Evolutionary conservation across 192 early-diverging fungal species (phyloP).

Genomic region (Backusella westeae): DNA sequence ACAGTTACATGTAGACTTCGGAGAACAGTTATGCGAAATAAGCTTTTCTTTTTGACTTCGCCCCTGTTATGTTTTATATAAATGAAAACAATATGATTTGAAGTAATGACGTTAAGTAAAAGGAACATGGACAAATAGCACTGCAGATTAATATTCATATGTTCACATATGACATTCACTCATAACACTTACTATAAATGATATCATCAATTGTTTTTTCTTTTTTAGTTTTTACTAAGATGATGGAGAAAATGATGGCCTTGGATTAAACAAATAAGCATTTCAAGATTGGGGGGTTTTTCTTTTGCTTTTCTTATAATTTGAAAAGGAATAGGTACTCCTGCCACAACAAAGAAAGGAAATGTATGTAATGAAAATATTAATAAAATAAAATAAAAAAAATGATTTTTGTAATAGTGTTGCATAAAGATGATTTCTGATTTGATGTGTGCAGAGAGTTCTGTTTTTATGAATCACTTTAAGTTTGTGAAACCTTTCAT

Average conservation of each 20-base stretch:
- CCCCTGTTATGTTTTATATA: background rate
- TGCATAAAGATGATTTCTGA: background rate
- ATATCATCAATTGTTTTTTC: background rate
- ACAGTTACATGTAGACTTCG: background rate
- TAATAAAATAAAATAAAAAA: too few relatives aligned
- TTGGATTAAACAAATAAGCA: background rate
- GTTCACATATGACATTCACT: background rate
- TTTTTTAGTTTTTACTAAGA: background rate
- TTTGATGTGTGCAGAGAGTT: background rate
- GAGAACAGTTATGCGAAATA: background rate
- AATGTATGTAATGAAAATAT: background rate
- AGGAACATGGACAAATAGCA: background rate
- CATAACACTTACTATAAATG: background rate
- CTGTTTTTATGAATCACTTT: background rate
- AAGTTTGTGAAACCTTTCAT: background rate
- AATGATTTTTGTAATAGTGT: background rate
- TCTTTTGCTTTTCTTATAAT: background rate
- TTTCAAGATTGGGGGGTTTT: background rate
- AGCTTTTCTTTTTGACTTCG: background rate
- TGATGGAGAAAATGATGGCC: background rate
- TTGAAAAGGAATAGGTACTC: background rate
- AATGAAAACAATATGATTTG: background rate
- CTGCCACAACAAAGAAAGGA: background rate
- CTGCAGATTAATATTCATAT: background rate
- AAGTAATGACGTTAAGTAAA: background rate